Evolutionary conservation across 352 stramenopile species (phyloP), one percentile per base, ranked within the genome.

Genomic region (Phytophthora niederhauseri): DNA sequence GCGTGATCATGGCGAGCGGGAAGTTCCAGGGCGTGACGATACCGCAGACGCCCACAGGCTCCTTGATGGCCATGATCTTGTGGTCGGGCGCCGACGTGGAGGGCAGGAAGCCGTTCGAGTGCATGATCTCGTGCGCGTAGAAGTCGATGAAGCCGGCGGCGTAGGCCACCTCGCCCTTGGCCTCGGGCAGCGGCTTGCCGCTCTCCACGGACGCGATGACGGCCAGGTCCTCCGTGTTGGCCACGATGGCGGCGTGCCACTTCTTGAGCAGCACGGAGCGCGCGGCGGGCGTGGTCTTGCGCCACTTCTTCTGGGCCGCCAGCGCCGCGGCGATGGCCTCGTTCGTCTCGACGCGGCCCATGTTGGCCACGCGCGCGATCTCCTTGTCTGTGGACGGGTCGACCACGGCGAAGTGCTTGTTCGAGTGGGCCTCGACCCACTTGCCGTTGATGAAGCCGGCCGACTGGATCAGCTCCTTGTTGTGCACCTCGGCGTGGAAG

Each of bases 21-120:
- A 99, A 99, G 80, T 99, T 99, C 98, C 97, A 99, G 15, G 95
- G 97, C 54, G 97, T 98, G 61, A 99, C 97, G 53, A 99, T 90
- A 26, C 80, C 94, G 61, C 83, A 97, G 24, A 99, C 95, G 46
- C 98, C 98, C 5, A 99, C 90, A 2, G 97, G 94, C 78, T 99
- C 82, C 55, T 91, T 94, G 12, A 93, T 75, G 0, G 82, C 89
- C 52, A 97, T 73, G 48, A 98, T 77, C 52, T 87, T 82, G 60
- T 94, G 80, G 28, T 87, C 77, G 2, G 57, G 57, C 14, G 64
- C 31, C 1, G 81, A 80, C 6, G 78, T 56, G 7, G 89, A 91
- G 31, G 97, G 90, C 48, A 97, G 68, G 31, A 93, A 94, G 26
- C 95, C 94, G 22, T 77, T 84, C 30, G 84, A 82, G 66, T 98